phyloP scores from a whole-genome alignment of 345 rosid species.

The Boechera divaricarpa region DNA sequence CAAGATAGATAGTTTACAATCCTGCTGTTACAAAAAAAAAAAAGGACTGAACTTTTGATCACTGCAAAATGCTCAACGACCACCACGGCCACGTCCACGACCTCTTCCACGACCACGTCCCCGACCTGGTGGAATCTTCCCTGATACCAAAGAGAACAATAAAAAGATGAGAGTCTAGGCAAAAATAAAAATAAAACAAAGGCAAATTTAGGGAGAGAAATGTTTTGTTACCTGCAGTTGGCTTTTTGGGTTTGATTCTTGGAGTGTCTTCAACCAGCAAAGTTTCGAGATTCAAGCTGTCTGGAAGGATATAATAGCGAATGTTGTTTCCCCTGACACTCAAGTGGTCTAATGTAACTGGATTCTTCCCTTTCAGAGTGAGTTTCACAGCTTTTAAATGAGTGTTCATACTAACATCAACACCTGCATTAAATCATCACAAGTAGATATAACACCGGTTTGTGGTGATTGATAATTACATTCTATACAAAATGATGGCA shows the following conservation, averaged over 20 bases:
- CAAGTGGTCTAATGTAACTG: conserved; percentile 86
- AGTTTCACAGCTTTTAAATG: conserved; percentile 96
- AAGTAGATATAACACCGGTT: conserved; percentile 4
- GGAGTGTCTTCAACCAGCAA: conserved; percentile 96
- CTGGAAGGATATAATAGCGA: conserved; percentile 96
- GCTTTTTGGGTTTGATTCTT: conserved; percentile 91
- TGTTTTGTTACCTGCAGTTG: conserved; percentile 75
- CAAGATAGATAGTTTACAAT: conserved; percentile 39
- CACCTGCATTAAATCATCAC: conserved; percentile 59
- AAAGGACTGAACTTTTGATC: not conserved
- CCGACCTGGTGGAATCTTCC: conserved; percentile 70
- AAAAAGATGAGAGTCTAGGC: conserved; percentile 20
- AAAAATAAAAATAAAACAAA: not conserved
- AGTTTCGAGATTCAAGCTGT: conserved; percentile 98
- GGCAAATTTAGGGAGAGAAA: not conserved
- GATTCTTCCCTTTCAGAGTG: conserved; percentile 94
- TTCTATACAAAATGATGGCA: not conserved
- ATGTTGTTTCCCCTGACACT: conserved; percentile 98
- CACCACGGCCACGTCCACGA: conserved; percentile 88
- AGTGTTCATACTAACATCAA: conserved; percentile 97
- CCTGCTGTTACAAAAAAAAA: conserved; percentile 25
- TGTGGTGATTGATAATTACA: not conserved
- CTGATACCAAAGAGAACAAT: conserved; percentile 46
- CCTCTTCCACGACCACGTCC: conserved; percentile 96
- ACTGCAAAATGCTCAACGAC: conserved; percentile 56